Conservation (phyloP, 768 basidiomycete species). For the Coprinopsis cinerea region DNA sequence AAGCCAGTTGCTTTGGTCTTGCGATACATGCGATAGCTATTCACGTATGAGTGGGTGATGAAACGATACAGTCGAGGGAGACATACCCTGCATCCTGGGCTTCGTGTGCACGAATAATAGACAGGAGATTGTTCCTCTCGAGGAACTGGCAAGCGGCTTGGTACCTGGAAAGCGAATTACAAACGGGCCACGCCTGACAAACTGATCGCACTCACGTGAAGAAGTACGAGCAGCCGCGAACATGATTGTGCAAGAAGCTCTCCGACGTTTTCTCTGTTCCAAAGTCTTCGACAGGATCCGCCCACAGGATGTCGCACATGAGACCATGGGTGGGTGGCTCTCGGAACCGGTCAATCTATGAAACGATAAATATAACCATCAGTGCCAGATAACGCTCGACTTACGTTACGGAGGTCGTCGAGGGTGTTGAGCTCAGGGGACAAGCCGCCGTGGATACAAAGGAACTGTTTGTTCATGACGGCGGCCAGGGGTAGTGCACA, state of each 20-base stretch:
- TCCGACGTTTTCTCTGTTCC: constrained; percentile 90
- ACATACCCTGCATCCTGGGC: constrained; percentile 96
- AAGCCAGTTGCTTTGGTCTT: constrained; percentile 98
- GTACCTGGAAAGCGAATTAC: constrained; percentile 49
- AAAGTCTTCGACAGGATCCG: constrained; percentile 97
- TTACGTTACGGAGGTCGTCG: constrained; percentile 84
- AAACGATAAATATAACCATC: not conserved
- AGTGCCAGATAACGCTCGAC: constrained; percentile 18
- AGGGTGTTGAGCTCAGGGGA: constrained; percentile 94
- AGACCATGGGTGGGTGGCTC: constrained; percentile 96
- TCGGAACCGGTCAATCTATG: constrained; percentile 92
- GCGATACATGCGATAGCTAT: constrained; percentile 95
- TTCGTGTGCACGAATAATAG: constrained; percentile 97
- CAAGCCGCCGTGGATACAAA: constrained; percentile 96
- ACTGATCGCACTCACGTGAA: constrained; percentile 40
- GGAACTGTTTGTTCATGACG: constrained; percentile 98
- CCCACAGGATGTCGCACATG: constrained; percentile 99
- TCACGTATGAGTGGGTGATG: constrained; percentile 1
- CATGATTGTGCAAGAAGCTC: constrained; percentile 92
- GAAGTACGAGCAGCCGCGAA: constrained; percentile 96
- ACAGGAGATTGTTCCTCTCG: constrained; percentile 92
- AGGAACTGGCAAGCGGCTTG: constrained; percentile 96
- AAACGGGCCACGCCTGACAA: not conserved
- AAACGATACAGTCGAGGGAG: not conserved
- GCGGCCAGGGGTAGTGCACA: constrained; percentile 93